Evolutionary conservation across 2,329 filamentous ascomycete genomes (phyloP), one percentile per base, ranked within the genome.

Genomic region (Grosmannia penicillata): DNA sequence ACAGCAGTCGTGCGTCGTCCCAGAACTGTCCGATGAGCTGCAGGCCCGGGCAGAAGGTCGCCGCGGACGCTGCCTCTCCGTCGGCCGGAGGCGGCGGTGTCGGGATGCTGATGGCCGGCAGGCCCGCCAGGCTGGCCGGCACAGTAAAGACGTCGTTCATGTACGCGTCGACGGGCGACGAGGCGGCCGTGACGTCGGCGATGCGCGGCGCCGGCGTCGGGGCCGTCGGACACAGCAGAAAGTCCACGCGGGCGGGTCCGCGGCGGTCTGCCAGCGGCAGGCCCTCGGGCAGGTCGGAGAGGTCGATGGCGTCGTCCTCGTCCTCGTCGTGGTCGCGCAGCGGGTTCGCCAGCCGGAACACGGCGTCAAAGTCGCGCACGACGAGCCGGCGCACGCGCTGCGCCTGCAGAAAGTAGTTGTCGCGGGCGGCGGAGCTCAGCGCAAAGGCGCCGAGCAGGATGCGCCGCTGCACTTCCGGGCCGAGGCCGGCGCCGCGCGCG

Each of bases 111-210:
- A 95, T 72, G 10, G 87, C 83, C 4, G 91, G 91, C 39, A 98
- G 62, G 0, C 91, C 91, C 1, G 89, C 91, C 47, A 98, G 63
- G 59, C 86, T 95, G 3, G 89, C 86, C 2, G 91, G 91, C 2
- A 98, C 89, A 0, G 91, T 96, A 50, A 96, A 89, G 2, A 96
- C 80, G 59, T 98, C 91, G 51, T 91, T 94, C 65, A 82, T 82
- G 53, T 95, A 96, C 2, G 72, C 72, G 49, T 89, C 76, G n/a
- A 93, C 60, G 9, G 69, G 63, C 33, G 59, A 66, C 55, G 74
- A 65, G 43, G 61, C 49, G 0, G 41, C 38, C 10, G 10, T 21
- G 3, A 48, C 39, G 21, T 46, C 39, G 28, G 39, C 42, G 40
- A 57, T 58, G 32, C 62, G 62, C 1, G 60, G 59, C 6, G 66